Evolutionary conservation across 352 stramenopile species (phyloP), one percentile per base, ranked within the genome.

Genomic region (Globisporangium irregulare): DNA sequence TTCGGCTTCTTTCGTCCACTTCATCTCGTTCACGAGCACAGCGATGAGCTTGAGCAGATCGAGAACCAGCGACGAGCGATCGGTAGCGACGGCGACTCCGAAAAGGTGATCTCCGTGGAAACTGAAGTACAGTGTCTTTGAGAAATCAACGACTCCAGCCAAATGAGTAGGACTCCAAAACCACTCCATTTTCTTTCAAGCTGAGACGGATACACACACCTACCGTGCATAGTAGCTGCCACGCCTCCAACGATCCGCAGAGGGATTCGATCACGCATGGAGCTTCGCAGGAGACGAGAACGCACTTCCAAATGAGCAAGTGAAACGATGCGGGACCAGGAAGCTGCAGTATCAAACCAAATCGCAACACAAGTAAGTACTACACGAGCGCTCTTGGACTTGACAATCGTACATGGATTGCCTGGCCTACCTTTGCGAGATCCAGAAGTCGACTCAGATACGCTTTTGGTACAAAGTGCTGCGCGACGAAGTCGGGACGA

Each of bases 11-110:
- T 70, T 70, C 53, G 77, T 76, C 79, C 77, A 85, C 41, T 79
- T 67, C 66, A 88, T 78, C 12, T 74, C 75, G 51, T 90, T 90
- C 25, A 83, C 70, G 20, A 92, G 64, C 32, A 91, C 84, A 7
- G 79, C 67, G 27, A 90, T 59, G 22, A 92, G 62, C 36, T 89
- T 89, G 64, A 87, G 71, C 53, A 91, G 64, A 20, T 92, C 84
- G 8, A 90, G 58, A 1, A 80, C 41, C 25, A 92, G 64, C 9
- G 61, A 72, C 24, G 62, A 51, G 32, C 78, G 78, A 24, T 76
- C 60, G 24, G 59, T 46, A 1, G 53, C 60, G 34, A 69, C 53
- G 0, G 79, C 68, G 9, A 79, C 67, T 4, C 38, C 34, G 8
- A 71, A n/a, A 6, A 64, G 50, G 20, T 61, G 25, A 61, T 36